Conservation (phyloP, 257 asterid species). For the Parsonsia alboflavescens region DNA sequence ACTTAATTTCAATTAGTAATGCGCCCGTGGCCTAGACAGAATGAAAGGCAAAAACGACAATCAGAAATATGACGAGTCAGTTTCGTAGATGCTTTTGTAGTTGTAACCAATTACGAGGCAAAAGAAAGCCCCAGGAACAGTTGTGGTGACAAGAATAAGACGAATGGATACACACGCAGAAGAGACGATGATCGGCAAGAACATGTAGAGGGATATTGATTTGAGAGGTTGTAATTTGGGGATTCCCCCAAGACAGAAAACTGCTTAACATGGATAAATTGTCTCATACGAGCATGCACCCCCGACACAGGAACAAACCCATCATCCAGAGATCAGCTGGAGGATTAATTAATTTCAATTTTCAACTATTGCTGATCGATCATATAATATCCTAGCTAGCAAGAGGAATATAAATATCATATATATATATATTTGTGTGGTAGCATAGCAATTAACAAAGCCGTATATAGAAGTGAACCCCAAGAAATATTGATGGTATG, state of each 20-base stretch:
- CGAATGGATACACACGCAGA: neutral
- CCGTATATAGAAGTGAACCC: neutral
- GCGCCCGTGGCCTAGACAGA: no score
- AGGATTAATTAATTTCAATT: no score
- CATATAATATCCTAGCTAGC: no score
- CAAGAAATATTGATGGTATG: neutral
- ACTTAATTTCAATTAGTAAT: no score
- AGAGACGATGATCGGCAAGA: slow-evolving; percentile 1
- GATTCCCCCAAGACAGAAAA: slow-evolving; percentile 32
- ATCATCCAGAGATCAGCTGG: no score
- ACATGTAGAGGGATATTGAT: neutral
- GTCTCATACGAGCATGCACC: slow-evolving; percentile 42
- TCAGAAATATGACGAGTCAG: slow-evolving; percentile 24
- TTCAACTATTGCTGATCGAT: no score
- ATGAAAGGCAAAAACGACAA: slow-evolving; percentile 23
- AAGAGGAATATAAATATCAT: no score
- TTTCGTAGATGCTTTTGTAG: slow-evolving; percentile 7
- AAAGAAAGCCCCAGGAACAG: neutral
- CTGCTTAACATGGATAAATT: slow-evolving; percentile 28
- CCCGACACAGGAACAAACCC: slow-evolving; percentile 44
- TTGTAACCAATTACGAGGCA: neutral
- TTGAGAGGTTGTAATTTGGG: slow-evolving; percentile 1
- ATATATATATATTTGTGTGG: no score
- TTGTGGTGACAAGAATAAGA: slow-evolving; percentile 5
- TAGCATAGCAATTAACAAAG: no score